Percentiles rank a stretch among this genome's conserved stretches.
phyloP scores from a whole-genome alignment of 306 rosid species.

The Carpinus fangiana region DNA sequence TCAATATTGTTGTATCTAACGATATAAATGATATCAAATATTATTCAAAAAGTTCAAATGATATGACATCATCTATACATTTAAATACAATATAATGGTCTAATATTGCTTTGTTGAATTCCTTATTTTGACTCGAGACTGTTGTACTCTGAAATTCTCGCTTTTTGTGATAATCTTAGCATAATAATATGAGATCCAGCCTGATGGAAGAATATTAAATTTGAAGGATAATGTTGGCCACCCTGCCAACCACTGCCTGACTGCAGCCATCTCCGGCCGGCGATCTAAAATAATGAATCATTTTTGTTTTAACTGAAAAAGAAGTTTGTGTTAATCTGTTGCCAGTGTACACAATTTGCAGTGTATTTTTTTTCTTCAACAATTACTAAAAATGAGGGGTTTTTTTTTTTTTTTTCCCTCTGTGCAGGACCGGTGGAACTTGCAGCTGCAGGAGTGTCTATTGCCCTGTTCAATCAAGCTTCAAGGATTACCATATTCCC shows the following conservation, averaged over 20 bases:
- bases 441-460: slow-evolving; percentile 93
- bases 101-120: too few species aligned
- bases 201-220: not conserved
- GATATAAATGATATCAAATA: too few species aligned
- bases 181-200: too few species aligned
- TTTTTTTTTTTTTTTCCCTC: not conserved
- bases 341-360: not conserved
- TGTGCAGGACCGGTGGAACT: slow-evolving; percentile 83
- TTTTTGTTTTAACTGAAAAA: not conserved
- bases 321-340: not conserved
- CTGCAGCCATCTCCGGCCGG: not conserved
- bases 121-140: too few species aligned
- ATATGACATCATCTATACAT: too few species aligned
- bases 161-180: too few species aligned
- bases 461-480: slow-evolving; percentile 93
- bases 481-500: slow-evolving; percentile 96
- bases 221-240: not conserved
- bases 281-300: too few species aligned
- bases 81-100: too few species aligned
- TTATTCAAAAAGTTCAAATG: too few species aligned
- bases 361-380: not conserved
- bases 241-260: not conserved
- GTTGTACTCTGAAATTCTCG: too few species aligned
- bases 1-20: too few species aligned
- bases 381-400: too few species aligned